Conservation (phyloP, 345 rosid genomes). For the Eucalyptus grandis region DNA sequence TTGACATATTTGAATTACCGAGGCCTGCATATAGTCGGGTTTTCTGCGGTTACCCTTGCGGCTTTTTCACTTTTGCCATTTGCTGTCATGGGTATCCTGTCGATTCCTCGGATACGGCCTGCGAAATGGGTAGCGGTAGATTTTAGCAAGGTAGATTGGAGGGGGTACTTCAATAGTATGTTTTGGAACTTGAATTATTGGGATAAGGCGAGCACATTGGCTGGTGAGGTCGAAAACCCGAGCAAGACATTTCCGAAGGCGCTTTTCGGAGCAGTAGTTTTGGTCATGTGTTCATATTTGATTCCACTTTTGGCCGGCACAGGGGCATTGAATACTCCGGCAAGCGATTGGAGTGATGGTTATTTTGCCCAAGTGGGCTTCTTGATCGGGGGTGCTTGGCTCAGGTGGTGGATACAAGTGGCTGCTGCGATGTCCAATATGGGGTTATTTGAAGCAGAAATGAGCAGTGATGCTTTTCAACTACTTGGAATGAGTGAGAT, state of each 20-base stretch:
- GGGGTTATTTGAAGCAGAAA: constrained; percentile 96
- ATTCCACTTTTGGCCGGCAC: constrained; percentile 81
- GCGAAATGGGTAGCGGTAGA: constrained; percentile 63
- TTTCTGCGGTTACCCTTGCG: constrained; percentile 63
- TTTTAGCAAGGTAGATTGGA: constrained; percentile 61
- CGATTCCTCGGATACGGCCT: constrained; percentile 62
- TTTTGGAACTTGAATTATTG: constrained; percentile 96
- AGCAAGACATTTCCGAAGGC: constrained; percentile 89
- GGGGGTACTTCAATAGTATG: constrained; percentile 82
- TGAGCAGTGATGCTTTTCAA: constrained; percentile 91
- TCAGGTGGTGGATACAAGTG: constrained; percentile 88
- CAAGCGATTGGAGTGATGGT: constrained; percentile 80
- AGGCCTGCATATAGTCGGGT: constrained; percentile 78
- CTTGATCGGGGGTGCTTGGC: constrained; percentile 86
- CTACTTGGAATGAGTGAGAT: constrained; percentile 94
- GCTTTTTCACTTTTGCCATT: constrained; percentile 74
- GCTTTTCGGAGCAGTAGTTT: constrained; percentile 58
- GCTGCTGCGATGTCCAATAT: constrained; percentile 90
- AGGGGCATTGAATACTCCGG: constrained; percentile 40
- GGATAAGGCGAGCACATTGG: constrained; percentile 96
- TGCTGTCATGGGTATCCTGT: constrained; percentile 51
- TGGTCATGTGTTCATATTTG: constrained; percentile 71
- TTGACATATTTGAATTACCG: constrained; percentile 82
- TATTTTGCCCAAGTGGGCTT: constrained; percentile 90
- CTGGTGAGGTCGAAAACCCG: constrained; percentile 80